phyloP scores from a whole-genome alignment of 1,284 basidiomycete species.

The Boletus coffeatus region DNA sequence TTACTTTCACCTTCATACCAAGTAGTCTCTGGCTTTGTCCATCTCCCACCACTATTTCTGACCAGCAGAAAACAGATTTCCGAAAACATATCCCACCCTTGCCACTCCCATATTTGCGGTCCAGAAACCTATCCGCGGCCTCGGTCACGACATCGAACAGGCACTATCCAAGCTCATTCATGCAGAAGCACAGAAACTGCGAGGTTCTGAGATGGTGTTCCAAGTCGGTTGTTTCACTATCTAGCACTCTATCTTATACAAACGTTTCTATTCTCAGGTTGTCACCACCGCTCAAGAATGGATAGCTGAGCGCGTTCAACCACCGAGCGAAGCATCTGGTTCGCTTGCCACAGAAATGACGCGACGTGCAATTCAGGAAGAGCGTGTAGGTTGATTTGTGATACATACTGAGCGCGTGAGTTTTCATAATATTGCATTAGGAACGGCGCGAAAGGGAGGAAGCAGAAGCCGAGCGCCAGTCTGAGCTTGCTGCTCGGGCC shows the following conservation, averaged over 20 bases:
- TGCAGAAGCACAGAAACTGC: conserved; percentile 51
- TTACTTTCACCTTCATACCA: conserved; percentile 60
- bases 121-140: conserved; percentile 55
- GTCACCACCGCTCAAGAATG: conserved; percentile 65
- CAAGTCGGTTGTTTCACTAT: conserved; percentile 39
- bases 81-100: conserved; percentile 69
- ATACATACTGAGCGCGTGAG: background rate
- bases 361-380: conserved; percentile 59
- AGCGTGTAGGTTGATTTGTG: conserved; percentile 38
- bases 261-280: conserved; percentile 38
- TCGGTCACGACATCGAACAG: conserved; percentile 47
- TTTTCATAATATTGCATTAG: conserved; percentile 10
- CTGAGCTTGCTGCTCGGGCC: conserved; percentile 42
- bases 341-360: conserved; percentile 74
- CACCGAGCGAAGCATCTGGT: conserved; percentile 51
- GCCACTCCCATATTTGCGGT: conserved; percentile 64
- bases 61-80: conserved; percentile 44
- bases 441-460: conserved; percentile 36
- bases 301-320: conserved; percentile 53
- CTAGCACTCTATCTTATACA: conserved; percentile 1
- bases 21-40: conserved; percentile 38
- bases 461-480: conserved; percentile 47
- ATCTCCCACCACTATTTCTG: background rate
- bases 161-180: conserved; percentile 54
- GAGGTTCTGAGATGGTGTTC: conserved; percentile 70